Base-by-base conservation (phyloP, 1,284 basidiomycete genomes). In the Coniophora puteana region DNA sequence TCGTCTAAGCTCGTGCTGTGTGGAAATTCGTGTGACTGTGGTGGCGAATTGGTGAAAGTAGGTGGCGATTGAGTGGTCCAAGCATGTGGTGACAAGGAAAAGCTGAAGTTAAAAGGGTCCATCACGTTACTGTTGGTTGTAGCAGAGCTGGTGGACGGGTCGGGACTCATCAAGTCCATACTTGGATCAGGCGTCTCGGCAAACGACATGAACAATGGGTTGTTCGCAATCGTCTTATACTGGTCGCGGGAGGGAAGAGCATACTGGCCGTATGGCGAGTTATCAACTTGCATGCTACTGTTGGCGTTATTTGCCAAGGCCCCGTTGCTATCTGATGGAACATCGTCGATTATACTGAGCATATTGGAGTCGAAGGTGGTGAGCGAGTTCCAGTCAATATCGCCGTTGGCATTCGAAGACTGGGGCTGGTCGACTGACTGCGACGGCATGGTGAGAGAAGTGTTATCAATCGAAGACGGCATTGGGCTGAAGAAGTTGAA, bases 191-290 rank as follows among this genome's bases (percentile, higher is more conserved):
- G 77, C 2, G 73, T 70, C 36, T 86, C 82, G 8, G 79, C 74
- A 54, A 83, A 83, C n/a, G 86, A 86, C 70, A 84, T 86, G 68
- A 82, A 88, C 60, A 79, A 71, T 1, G 87, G 84, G 49, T 88
- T 88, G 60, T 71, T 82, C 36, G 84, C 83, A 44, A 90, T 82
- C 4, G 83, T 87, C 45, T 80, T 87, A 58, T 78, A 86, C 4
- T 75, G 72, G 29, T 64, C 66, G 25, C 66, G 62, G 25, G 61
- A 53, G 11, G 57, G 57, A 64, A 63, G 23, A 65, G 51, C 29
- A 59, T 65, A 40, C 59, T 66, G 58, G 45, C 65, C 46, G 46
- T 46, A 49, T 17, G 57, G 45, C 69, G 74, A 48, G 73, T 45
- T 72, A 56, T 86, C 82, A 61, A 84, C 70, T 43, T 74, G 71